Conservation (phyloP, 768 basidiomycete species). For the Gyrodon lividus region DNA sequence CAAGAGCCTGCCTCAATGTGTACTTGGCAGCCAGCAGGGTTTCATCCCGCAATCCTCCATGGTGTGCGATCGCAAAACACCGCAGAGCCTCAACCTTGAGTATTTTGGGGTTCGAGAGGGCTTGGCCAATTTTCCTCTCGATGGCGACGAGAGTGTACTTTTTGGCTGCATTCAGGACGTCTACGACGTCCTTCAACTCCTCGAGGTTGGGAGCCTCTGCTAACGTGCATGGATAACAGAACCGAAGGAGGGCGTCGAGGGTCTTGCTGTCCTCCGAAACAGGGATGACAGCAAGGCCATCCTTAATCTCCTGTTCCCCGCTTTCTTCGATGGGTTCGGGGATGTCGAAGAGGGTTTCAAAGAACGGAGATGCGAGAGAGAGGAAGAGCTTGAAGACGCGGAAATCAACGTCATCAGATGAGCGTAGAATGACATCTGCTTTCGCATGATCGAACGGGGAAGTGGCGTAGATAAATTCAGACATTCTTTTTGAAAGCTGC, state of each 20-base stretch:
- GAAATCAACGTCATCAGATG: conserved; percentile 30
- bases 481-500: background rate
- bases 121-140: conserved; percentile 17
- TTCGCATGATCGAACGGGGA: conserved; percentile 24
- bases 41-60: conserved; percentile 20
- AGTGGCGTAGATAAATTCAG: conserved; percentile 2
- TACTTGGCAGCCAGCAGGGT: conserved; percentile 28
- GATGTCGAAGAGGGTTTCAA: conserved; percentile 31
- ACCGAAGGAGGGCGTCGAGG: conserved; percentile 24
- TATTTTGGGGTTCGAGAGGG: conserved; percentile 17
- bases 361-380: conserved; percentile 34
- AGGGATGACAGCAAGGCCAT: conserved; percentile 21
- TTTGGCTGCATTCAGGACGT: conserved; percentile 13
- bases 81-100: conserved; percentile 24
- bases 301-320: conserved; percentile 10
- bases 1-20: conserved; percentile 25
- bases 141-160: conserved; percentile 19
- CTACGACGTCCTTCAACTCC: conserved; percentile 1
- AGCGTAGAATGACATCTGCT: conserved; percentile 24
- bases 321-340: conserved; percentile 22
- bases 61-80: conserved; percentile 33
- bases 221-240: conserved; percentile 28
- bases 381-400: conserved; percentile 33
- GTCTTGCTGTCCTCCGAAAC: conserved; percentile 21
- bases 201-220: conserved; percentile 19